Conservation (phyloP, 495 filamentous ascomycete species). For the Trichocladium uniseriatum region DNA sequence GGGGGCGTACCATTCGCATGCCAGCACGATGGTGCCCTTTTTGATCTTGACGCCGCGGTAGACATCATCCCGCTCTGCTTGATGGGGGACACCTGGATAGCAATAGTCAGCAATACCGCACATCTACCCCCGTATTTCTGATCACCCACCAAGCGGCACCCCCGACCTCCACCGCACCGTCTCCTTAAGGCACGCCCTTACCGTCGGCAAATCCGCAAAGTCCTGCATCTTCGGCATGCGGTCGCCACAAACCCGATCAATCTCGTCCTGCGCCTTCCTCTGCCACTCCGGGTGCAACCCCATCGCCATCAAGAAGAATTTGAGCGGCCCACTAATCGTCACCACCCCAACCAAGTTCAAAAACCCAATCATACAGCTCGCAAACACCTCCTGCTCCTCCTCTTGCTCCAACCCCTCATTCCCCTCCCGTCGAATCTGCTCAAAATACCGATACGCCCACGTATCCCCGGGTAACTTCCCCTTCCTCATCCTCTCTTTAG, state of each 20-base stretch:
- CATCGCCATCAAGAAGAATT: conserved; percentile 45
- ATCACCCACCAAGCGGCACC: conserved; percentile 39
- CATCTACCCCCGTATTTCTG: too few species aligned
- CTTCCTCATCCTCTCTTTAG: conserved; percentile 30
- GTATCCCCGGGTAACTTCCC: conserved; percentile 35
- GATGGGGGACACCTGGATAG: conserved; percentile 40
- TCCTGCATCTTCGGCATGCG: conserved; percentile 41
- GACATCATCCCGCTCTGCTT: conserved; percentile 42
- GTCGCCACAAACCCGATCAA: conserved; percentile 49
- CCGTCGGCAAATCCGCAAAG: conserved; percentile 37
- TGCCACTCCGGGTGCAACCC: conserved; percentile 39
- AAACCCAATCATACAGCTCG: conserved; percentile 41
- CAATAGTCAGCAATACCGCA: conserved; percentile 8
- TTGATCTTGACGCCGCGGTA: conserved; percentile 42
- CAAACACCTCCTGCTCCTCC: conserved; percentile 36
- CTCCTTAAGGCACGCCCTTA: conserved; percentile 53
- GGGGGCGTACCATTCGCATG: conserved; percentile 43
- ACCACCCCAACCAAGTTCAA: conserved; percentile 40
- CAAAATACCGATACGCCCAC: conserved; percentile 40
- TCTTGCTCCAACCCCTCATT: conserved; percentile 29
- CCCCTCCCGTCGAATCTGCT: conserved; percentile 31
- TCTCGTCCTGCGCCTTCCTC: conserved; percentile 45
- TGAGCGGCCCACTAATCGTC: conserved; percentile 38
- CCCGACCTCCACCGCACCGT: conserved; percentile 51
- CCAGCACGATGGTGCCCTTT: conserved; percentile 44